phyloP scores from a whole-genome alignment of 2,329 filamentous ascomycete species.

The Hypomyces rosellus region DNA sequence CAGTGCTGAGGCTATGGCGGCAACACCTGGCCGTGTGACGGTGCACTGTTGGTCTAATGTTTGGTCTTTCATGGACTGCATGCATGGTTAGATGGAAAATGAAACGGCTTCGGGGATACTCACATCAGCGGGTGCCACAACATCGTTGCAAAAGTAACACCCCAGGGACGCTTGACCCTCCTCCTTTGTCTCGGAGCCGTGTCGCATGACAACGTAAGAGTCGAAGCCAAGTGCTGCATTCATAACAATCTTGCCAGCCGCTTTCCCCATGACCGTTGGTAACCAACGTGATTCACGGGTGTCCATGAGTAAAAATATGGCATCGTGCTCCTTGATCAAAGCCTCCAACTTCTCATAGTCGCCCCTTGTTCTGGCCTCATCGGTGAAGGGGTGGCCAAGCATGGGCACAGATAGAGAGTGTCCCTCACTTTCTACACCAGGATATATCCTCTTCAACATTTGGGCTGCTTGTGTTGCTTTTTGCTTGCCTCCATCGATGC shows the following conservation, averaged over 20 bases:
- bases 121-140: constrained; percentile 89
- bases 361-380: constrained; percentile 60
- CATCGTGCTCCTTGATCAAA: constrained; percentile 81
- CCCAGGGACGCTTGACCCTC: constrained; percentile 65
- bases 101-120: constrained; percentile 31
- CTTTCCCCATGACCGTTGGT: constrained; percentile 92
- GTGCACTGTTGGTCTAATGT: constrained; percentile 98
- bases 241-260: constrained; percentile 88
- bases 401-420: constrained; percentile 85
- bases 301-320: constrained; percentile 94
- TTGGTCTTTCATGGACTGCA: constrained; percentile 82
- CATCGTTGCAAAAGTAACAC: constrained; percentile 98
- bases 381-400: constrained; percentile 81
- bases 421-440: constrained; percentile 76
- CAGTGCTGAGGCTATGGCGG: constrained; percentile 83
- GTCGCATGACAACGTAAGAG: constrained; percentile 94
- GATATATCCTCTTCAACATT: constrained; percentile 79
- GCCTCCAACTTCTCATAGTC: constrained; percentile 71
- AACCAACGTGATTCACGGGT: constrained; percentile 92
- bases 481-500: constrained; percentile 71
- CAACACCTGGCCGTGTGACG: constrained; percentile 87
- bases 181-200: constrained; percentile 60
- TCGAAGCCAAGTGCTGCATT: constrained; percentile 96
- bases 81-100: background rate
- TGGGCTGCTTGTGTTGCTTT: constrained; percentile 80